Conservation (phyloP, 2,329 filamentous ascomycete genomes). For the Dactylellina drechsleri region DNA sequence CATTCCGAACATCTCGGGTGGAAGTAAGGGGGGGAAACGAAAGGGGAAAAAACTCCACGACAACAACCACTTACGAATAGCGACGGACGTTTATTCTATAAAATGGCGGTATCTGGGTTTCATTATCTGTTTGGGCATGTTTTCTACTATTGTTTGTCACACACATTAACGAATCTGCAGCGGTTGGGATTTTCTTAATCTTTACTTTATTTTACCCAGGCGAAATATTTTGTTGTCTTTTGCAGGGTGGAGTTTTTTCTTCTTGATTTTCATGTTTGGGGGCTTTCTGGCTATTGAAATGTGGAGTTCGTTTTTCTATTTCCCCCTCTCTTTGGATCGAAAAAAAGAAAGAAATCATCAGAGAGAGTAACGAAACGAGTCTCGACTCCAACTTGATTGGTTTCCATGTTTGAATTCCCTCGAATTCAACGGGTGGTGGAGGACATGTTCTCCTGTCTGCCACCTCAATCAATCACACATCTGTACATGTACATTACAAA, state of each 20-base stretch:
- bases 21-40: conserved; percentile 21
- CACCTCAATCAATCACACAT: conserved; percentile 27
- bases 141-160: conserved; percentile 25
- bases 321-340: background rate
- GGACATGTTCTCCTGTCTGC: conserved; percentile 18
- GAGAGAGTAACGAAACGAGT: background rate
- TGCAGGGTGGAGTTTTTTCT: conserved; percentile 47
- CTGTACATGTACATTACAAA: conserved; percentile 37
- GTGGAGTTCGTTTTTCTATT: conserved; percentile 3
- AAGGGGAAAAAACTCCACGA: conserved; percentile 8
- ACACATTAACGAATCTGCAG: conserved; percentile 40
- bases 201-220: conserved; percentile 38
- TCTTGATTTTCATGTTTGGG: conserved; percentile 17
- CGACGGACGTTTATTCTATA: conserved; percentile 44
- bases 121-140: conserved; percentile 26
- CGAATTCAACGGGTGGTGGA: conserved; percentile 31
- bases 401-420: conserved; percentile 21
- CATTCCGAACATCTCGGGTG: conserved; percentile 41
- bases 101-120: conserved; percentile 40
- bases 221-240: conserved; percentile 48
- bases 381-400: conserved; percentile 13
- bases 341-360: background rate
- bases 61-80: conserved; percentile 42
- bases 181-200: conserved; percentile 28
- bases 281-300: conserved; percentile 7